A percentile compares a stretch with the other conserved stretches of the same genome.
Conservation (phyloP, 1,284 basidiomycete genomes). For the Pseudozyma tsukubaensis region DNA sequence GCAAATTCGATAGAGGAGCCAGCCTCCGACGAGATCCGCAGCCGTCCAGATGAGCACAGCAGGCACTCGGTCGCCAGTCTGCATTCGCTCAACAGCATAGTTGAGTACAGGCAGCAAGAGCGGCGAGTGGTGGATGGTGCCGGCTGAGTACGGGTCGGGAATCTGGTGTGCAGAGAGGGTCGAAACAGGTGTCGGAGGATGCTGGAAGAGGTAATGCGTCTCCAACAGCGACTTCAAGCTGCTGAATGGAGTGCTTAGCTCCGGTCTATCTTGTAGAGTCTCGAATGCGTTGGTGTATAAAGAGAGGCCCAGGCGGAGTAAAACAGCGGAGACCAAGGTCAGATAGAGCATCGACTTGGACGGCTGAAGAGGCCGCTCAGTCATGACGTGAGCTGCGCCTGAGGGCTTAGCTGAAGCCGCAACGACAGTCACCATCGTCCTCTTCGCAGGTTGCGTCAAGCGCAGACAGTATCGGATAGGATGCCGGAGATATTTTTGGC, state of each 20-base stretch:
- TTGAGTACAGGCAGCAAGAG: constrained; percentile 76
- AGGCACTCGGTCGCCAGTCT: constrained; percentile 68
- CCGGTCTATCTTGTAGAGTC: constrained; percentile 72
- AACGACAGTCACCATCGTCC: not conserved
- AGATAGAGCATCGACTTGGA: constrained; percentile 21
- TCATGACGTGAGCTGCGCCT: constrained; percentile 29
- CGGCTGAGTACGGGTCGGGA: constrained; percentile 29
- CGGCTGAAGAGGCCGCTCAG: constrained; percentile 16
- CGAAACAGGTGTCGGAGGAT: constrained; percentile 25
- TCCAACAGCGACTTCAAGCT: constrained; percentile 75
- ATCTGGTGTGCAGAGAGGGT: constrained; percentile 1
- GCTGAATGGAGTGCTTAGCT: constrained; percentile 84
- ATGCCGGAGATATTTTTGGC: too few relatives aligned
- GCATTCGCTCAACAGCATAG: constrained; percentile 10
- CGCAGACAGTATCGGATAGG: too few relatives aligned
- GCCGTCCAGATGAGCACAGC: constrained; percentile 78
- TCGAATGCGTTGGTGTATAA: constrained; percentile 61
- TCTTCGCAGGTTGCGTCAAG: not conserved
- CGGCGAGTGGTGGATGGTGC: constrained; percentile 76
- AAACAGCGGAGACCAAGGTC: constrained; percentile 17
- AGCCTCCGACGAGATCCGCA: constrained; percentile 74
- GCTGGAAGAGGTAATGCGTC: constrained; percentile 37
- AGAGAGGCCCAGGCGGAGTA: constrained; percentile 68
- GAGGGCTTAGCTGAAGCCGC: constrained; percentile 9
- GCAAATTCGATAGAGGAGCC: constrained; percentile 45